These are phyloP conservation scores for Pseudonectria foliicola DNA, from an alignment of 2,329 filamentous ascomycete species.

Conservation along the genomic window DNA sequence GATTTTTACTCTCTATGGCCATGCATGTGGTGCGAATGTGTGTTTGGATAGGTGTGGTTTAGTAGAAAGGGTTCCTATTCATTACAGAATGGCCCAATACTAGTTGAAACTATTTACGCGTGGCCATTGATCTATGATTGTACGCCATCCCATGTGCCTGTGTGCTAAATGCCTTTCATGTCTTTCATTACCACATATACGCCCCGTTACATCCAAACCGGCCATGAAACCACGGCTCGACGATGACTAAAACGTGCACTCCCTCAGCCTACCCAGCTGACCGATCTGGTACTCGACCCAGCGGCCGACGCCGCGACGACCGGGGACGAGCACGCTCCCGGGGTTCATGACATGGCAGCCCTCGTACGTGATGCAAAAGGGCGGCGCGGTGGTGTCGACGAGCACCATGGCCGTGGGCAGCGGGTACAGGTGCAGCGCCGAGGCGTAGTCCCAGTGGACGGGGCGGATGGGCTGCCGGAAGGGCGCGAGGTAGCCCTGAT, in stretches of 20 bases:
- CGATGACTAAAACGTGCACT: conserved; percentile 47
- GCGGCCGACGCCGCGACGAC: conserved; percentile 59
- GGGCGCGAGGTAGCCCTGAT: conserved; percentile 82
- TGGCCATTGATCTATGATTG: too few species aligned
- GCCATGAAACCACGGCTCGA: not conserved
- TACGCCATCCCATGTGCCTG: not conserved
- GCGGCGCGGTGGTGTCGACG: conserved; percentile 71
- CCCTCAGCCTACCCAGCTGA: conserved; percentile 53
- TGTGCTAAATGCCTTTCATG: conserved; percentile 4
- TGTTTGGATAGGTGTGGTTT: not conserved
- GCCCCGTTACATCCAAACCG: conserved; percentile 4
- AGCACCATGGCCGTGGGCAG: conserved; percentile 78
- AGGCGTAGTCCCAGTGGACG: conserved; percentile 82
- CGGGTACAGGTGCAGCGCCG: conserved; percentile 75
- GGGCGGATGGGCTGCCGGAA: conserved; percentile 76
- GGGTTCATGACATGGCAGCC: conserved; percentile 96
- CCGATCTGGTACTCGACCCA: conserved; percentile 86
- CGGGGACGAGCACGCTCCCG: conserved; percentile 64
- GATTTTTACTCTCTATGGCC: not conserved
- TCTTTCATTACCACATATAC: conserved; percentile 9
- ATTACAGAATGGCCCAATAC: not conserved
- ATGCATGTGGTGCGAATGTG: too few species aligned
- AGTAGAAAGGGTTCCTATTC: too few species aligned
- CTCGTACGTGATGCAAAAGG: conserved; percentile 87
- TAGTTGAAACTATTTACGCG: not conserved